These are phyloP conservation scores for Blepharisma undulans DNA, from an alignment of 169 alveolate species.

Conservation along the genomic window DNA sequence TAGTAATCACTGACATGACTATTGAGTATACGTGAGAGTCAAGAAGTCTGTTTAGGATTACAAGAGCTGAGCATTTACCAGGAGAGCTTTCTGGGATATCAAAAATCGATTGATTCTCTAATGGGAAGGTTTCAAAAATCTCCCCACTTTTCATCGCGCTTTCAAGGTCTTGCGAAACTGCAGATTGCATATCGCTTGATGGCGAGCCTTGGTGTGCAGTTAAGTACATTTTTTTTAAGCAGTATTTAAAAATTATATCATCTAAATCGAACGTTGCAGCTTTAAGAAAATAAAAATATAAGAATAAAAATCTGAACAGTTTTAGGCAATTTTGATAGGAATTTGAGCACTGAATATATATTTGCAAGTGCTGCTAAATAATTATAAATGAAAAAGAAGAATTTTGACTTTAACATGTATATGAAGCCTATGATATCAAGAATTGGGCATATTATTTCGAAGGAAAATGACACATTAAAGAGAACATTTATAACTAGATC, in stretches of 20 bases:
- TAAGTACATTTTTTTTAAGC: not conserved
- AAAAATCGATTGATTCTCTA: not conserved
- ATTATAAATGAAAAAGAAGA: not conserved
- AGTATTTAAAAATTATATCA: not conserved
- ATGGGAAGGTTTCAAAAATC: not conserved
- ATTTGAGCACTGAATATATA: not conserved
- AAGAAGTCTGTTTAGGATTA: not conserved
- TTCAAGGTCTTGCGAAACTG: not conserved
- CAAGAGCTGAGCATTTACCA: not conserved
- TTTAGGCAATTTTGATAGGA: not conserved
- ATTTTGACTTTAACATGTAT: not conserved
- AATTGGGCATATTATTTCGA: not conserved
- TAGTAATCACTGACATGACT: constrained; percentile 60
- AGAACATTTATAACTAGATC: not conserved
- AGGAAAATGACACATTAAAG: not conserved
- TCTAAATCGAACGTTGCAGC: not conserved
- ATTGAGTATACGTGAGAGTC: constrained; percentile 60
- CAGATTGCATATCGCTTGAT: not conserved
- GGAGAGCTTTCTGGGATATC: not conserved
- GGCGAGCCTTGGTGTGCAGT: not conserved
- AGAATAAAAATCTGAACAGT: not conserved
- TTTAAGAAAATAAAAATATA: not conserved
- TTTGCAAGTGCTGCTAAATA: not conserved
- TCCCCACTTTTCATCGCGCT: not conserved
- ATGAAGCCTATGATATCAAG: constrained; percentile 32